Evolutionary conservation across 1,284 basidiomycete genomes (phyloP), one percentile per base, ranked within the genome.

Genomic region (Fistulina hepatica): DNA sequence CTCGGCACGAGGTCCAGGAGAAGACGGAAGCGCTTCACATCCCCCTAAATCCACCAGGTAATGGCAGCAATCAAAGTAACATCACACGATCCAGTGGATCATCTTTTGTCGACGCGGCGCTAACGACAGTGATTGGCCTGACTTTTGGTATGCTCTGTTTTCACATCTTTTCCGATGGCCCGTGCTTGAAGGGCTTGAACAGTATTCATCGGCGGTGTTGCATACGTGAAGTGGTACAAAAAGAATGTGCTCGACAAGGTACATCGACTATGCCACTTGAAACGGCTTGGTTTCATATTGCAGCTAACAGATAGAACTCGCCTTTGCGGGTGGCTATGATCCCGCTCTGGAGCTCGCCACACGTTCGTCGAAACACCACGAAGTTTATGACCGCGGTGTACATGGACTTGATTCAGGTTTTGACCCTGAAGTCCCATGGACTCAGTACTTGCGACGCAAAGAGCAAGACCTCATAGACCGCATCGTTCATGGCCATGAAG

Each of bases 171-270:
- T 19, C 15, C 37, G 21, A 34, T 24, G 28, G 9, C 23, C 25
- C n/a, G 19, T 15, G 24, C 40, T 22, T 36, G 34, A 40, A 17
- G 22, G n/a, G 6, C 19, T 33, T 21, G 10, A 36, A 9, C 47
- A 78, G 73, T 80, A 4, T 81, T 83, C 49, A 47, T 73, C 17
- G 81, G 81, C 17, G 84, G 86, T 37, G 61, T 82, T 11, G 70
- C 68, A 9, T 86, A 88, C 56, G 58, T 85, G 36, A 61, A 64
- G 21, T 86, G 77, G 78, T 89, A 89, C 61, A 88, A 89, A 59
- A 71, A 70, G 46, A 76, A 77, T 52, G 83, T 88, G 8, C 63
- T 86, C n/a, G 62, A 73, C 54, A 78, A 89, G 65, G 84, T 81
- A 38, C 37, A 52, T 43, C 42, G 41, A 45, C 15, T 40, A 24